A percentile compares a stretch with the other conserved stretches of the same genome.
phyloP scores from a whole-genome alignment of 108 stramenopile genomes.

The Stephanodiscus minutulus region DNA sequence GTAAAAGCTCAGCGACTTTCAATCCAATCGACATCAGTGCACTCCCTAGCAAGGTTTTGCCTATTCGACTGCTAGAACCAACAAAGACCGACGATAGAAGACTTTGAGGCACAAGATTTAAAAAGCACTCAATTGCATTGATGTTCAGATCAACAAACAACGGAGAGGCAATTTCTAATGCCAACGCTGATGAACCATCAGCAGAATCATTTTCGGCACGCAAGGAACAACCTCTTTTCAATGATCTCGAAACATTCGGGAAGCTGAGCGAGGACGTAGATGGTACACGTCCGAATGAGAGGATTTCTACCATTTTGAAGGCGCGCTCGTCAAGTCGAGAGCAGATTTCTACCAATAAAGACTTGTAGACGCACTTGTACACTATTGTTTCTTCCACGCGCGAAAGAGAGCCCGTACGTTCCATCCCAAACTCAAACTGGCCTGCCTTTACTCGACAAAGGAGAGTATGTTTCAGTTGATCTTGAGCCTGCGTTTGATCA shows the following conservation, averaged over 20 bases:
- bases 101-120: slow-evolving; percentile 44
- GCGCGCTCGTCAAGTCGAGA: slow-evolving; percentile 6
- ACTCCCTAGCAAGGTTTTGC: slow-evolving; percentile 4
- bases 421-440: slow-evolving; percentile 30
- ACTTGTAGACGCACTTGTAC: slow-evolving; percentile 11
- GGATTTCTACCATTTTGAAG: slow-evolving; percentile 15
- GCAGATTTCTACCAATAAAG: slow-evolving; percentile 14
- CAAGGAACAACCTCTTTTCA: slow-evolving; percentile 4
- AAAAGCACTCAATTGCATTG: slow-evolving; percentile 43
- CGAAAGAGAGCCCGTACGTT: not conserved
- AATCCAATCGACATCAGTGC: slow-evolving; percentile 6
- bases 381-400: not conserved
- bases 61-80: slow-evolving; percentile 4
- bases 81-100: slow-evolving; percentile 50
- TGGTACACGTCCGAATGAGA: slow-evolving; percentile 15
- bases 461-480: not conserved
- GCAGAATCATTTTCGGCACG: slow-evolving; percentile 19
- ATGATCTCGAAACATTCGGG: not conserved
- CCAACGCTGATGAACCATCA: slow-evolving; percentile 40
- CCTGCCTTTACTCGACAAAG: slow-evolving; percentile 15
- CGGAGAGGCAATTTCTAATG: slow-evolving; percentile 50
- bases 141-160: slow-evolving; percentile 45
- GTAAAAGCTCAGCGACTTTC: not conserved
- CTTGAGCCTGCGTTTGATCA: slow-evolving; percentile 2
- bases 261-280: slow-evolving; percentile 7